Evolutionary conservation across 495 filamentous ascomycete genomes (phyloP).

Genomic region (Mycothermus thermophilus): DNA sequence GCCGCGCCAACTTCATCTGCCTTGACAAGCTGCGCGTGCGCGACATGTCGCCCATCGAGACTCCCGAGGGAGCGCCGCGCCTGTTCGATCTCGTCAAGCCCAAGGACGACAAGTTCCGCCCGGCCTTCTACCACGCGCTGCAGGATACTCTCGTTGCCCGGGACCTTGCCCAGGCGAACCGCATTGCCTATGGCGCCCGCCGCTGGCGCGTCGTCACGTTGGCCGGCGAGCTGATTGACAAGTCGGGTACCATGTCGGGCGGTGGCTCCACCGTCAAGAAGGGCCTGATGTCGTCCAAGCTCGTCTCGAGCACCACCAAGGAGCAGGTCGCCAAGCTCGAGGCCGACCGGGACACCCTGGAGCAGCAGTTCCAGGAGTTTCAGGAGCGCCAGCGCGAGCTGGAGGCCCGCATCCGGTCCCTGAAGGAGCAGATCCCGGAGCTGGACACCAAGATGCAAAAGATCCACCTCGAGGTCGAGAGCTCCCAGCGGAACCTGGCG

Average conservation of each 20-base stretch:
- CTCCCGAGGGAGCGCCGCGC: conserved; percentile 81
- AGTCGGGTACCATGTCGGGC: conserved; percentile 95
- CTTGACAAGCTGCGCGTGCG: conserved; percentile 69
- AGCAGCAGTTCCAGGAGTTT: conserved; percentile 65
- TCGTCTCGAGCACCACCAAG: conserved; percentile 67
- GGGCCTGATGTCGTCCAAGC: conserved; percentile 91
- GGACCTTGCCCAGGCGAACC: conserved; percentile 83
- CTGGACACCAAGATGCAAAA: conserved; percentile 88
- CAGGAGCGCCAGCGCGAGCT: conserved; percentile 67
- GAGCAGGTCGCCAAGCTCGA: conserved; percentile 83
- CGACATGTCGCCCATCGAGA: conserved; percentile 64
- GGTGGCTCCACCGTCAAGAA: conserved; percentile 78
- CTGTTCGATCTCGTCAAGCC: conserved; percentile 86
- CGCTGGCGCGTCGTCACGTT: conserved; percentile 94
- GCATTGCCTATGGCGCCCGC: conserved; percentile 84
- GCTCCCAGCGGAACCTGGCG: conserved; percentile 64
- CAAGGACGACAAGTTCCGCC: conserved; percentile 73
- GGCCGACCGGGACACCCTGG: conserved; percentile 67
- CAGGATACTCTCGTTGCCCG: conserved; percentile 89
- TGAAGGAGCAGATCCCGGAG: conserved; percentile 70
- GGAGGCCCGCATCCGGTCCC: conserved; percentile 53
- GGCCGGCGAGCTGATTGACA: conserved; percentile 89
- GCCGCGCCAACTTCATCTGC: conserved; percentile 93
- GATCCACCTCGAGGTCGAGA: conserved; percentile 77
- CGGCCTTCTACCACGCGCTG: conserved; percentile 86